These are phyloP conservation scores for Bathelium albidoporum DNA, from an alignment of 495 filamentous ascomycete species.

Conservation along the genomic window DNA sequence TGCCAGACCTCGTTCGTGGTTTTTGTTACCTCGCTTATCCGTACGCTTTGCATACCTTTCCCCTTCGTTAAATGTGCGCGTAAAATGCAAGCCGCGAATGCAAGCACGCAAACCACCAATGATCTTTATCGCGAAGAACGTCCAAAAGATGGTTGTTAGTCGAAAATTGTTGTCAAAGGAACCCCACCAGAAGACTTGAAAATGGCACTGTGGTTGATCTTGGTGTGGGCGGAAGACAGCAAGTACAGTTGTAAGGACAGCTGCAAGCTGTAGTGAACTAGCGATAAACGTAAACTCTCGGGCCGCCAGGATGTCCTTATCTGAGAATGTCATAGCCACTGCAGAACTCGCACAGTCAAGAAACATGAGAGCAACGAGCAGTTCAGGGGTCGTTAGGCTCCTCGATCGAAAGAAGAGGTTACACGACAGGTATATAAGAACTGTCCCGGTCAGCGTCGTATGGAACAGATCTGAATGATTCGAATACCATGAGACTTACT, in stretches of 20 bases:
- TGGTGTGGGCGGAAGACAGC: background rate
- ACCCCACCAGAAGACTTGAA: slow-evolving; percentile 1
- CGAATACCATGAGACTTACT: background rate
- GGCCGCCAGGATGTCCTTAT: background rate
- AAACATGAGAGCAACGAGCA: background rate
- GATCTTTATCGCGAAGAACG: background rate
- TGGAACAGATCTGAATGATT: background rate
- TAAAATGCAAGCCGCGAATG: background rate
- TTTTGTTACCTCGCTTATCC: background rate
- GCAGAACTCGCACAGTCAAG: background rate
- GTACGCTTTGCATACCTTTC: background rate
- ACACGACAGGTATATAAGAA: background rate
- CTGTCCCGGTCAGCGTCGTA: background rate
- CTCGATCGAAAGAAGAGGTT: background rate
- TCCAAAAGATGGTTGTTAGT: background rate
- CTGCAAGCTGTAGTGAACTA: background rate
- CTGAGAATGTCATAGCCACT: background rate
- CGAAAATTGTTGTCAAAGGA: background rate
- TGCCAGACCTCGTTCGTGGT: background rate
- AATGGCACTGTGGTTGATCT: background rate
- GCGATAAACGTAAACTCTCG: background rate
- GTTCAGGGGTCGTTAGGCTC: background rate
- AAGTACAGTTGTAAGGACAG: background rate
- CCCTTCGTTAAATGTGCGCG: background rate
- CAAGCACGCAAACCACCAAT: background rate